Percentiles rank a stretch among this genome's conserved stretches.
These are phyloP conservation scores for Cairneyella variabilis DNA, from an alignment of 495 filamentous ascomycete species.

Conservation along the genomic window DNA sequence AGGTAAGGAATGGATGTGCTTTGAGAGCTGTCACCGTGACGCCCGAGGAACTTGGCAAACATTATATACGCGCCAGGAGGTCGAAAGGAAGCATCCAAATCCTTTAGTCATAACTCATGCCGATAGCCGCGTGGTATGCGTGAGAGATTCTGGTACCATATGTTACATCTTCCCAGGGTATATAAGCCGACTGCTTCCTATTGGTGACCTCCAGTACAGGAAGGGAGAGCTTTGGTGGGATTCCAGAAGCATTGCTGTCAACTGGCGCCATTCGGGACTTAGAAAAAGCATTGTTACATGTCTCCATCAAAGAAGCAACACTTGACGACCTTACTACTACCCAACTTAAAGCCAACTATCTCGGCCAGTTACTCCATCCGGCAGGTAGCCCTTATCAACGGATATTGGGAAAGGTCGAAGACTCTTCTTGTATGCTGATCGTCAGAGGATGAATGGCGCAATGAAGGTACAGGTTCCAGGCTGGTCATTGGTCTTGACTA, in stretches of 20 bases:
- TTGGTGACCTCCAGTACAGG: not conserved
- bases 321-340: no score
- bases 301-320: not conserved
- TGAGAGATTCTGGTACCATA: not conserved
- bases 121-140: not conserved
- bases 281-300: not conserved
- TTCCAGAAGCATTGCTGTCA: not conserved
- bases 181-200: not conserved
- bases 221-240: not conserved
- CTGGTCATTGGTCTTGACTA: not conserved
- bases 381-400: not conserved
- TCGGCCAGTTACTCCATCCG: not conserved
- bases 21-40: not conserved
- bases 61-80: not conserved
- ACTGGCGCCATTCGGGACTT: not conserved
- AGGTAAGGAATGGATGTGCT: not conserved
- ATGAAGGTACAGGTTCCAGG: not conserved
- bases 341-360: not conserved
- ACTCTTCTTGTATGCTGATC: not conserved
- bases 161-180: not conserved
- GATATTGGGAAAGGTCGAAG: not conserved
- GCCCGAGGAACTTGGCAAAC: not conserved
- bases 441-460: constrained; percentile 1
- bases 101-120: not conserved
- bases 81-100: not conserved